These are phyloP conservation scores for Trichoderma reesei DNA, from an alignment of 495 filamentous ascomycete genomes.

Conservation along the genomic window DNA sequence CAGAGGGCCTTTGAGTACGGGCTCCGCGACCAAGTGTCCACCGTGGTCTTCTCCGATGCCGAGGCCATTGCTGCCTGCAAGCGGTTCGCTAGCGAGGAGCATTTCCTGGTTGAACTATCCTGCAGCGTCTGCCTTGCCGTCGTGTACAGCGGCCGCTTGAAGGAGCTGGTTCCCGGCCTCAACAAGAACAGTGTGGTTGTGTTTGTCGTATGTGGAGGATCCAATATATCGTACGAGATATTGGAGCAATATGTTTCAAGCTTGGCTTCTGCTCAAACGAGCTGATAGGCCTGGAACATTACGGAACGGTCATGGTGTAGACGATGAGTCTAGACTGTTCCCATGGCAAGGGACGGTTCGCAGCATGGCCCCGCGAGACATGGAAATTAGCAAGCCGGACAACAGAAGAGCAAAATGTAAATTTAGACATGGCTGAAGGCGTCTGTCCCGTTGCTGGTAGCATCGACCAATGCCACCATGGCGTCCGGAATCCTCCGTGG, in stretches of 20 bases:
- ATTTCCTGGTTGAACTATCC: slow-evolving; percentile 71
- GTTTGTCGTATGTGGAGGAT: slow-evolving; percentile 1
- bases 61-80: slow-evolving; percentile 71
- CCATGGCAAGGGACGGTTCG: not conserved
- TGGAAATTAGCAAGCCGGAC: not conserved
- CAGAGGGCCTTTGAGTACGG: slow-evolving; percentile 60
- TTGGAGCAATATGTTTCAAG: not conserved
- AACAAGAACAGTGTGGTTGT: not conserved
- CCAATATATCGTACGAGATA: slow-evolving; percentile 6
- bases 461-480: not conserved
- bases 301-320: not conserved
- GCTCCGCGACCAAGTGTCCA: slow-evolving; percentile 43
- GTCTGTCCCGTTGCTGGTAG: not conserved
- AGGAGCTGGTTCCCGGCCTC: slow-evolving; percentile 3
- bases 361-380: not conserved
- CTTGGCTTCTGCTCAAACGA: not conserved
- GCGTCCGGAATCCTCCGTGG: not conserved
- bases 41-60: slow-evolving; percentile 62
- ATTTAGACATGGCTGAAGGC: not conserved
- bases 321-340: not conserved
- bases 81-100: slow-evolving; percentile 71
- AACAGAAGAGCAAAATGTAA: not conserved
- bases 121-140: slow-evolving; percentile 71
- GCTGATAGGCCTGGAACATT: not conserved
- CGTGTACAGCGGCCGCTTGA: slow-evolving; percentile 52